A percentile compares a stretch with the other conserved stretches of the same genome.
These are phyloP conservation scores for Chlorella sp. DNA, from an alignment of 139 green algal genomes.

Conservation along the genomic window DNA sequence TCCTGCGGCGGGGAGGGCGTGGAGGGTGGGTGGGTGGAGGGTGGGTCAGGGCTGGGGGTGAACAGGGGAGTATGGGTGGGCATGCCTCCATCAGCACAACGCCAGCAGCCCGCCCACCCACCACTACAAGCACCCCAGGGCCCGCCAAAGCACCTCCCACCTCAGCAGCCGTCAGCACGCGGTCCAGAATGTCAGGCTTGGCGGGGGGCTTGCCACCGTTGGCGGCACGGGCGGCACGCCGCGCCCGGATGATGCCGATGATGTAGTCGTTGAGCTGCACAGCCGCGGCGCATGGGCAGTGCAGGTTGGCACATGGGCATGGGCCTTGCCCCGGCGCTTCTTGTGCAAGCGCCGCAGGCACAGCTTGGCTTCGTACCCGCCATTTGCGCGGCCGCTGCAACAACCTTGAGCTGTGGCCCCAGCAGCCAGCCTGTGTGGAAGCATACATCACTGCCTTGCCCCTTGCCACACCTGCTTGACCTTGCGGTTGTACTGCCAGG, in stretches of 20 bases:
- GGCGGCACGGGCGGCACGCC: constrained; percentile 41
- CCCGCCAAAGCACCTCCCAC: neutral
- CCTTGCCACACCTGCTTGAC: constrained; percentile 1
- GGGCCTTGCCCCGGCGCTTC: neutral
- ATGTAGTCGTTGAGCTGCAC: constrained; percentile 86
- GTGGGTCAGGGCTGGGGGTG: neutral
- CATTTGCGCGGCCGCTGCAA: too few species aligned
- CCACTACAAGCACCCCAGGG: neutral
- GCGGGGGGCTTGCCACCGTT: constrained; percentile 36
- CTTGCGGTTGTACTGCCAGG: constrained; percentile 39
- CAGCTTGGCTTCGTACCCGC: too few species aligned
- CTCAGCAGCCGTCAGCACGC: constrained; percentile 59
- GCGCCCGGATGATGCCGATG: constrained; percentile 56
- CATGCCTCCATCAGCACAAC: neutral
- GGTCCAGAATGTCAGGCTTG: constrained; percentile 82
- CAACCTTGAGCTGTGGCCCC: too few species aligned
- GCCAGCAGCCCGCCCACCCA: neutral
- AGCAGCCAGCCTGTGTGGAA: too few species aligned
- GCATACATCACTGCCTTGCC: too few species aligned
- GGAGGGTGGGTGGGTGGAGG: neutral
- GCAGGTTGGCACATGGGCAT: neutral
- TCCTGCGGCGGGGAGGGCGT: constrained; percentile 35
- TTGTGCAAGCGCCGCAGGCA: neutral
- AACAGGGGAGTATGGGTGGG: neutral
- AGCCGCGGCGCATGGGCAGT: too few species aligned